Conservation (phyloP, 768 basidiomycete genomes). For the Russula olivacea region DNA sequence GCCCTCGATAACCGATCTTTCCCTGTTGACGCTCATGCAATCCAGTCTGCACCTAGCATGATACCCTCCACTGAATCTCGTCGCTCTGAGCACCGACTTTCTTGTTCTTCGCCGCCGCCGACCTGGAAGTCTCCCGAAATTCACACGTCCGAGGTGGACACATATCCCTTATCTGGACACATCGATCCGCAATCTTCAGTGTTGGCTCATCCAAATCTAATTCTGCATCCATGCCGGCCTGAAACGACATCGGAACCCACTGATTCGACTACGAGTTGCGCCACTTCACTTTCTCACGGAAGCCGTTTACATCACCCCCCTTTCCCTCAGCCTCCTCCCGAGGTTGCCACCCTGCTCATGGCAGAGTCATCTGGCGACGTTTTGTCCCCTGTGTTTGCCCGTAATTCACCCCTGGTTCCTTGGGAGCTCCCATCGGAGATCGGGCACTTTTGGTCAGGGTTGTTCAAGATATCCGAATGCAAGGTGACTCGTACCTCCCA, state of each 20-base stretch:
- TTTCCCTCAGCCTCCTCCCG: constrained; percentile 15
- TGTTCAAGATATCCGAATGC: constrained; percentile 17
- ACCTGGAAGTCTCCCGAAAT: not conserved
- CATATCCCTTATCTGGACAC: not conserved
- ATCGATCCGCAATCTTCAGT: not conserved
- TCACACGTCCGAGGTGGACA: not conserved
- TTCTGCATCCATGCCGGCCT: not conserved
- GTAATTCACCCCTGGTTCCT: constrained; percentile 21
- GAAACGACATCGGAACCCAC: not conserved
- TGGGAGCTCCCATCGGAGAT: constrained; percentile 23
- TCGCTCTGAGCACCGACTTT: no score
- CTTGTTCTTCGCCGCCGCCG: not conserved
- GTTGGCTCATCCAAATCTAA: not conserved
- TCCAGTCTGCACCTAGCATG: not conserved
- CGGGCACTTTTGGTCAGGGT: constrained; percentile 22
- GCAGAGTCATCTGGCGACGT: not conserved
- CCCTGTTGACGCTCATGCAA: not conserved
- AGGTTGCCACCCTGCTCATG: constrained; percentile 9
- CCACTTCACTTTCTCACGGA: not conserved
- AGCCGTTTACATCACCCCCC: not conserved
- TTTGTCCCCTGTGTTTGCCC: constrained; percentile 16
- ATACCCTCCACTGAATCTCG: not conserved
- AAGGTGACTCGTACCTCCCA: constrained; percentile 14
- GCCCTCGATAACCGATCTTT: not conserved
- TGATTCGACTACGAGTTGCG: not conserved